Conservation (phyloP, 2,329 filamentous ascomycete species). For the Sporothrix schenckii region DNA sequence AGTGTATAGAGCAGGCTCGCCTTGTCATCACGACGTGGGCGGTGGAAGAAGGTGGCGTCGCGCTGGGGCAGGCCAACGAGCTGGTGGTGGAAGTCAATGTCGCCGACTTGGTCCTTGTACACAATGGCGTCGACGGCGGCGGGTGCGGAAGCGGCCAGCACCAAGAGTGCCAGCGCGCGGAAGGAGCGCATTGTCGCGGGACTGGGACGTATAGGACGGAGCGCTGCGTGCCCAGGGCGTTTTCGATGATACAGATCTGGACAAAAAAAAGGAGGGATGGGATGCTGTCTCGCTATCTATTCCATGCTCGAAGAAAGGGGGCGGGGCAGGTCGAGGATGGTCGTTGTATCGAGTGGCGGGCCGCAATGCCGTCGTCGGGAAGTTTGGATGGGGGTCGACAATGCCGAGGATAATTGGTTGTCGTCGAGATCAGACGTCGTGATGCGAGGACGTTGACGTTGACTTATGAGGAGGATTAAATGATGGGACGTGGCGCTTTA, state of each 20-base stretch:
- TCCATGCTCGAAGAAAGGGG: slow-evolving; percentile 14
- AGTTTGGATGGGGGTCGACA: background rate
- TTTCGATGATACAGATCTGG: slow-evolving; percentile 2
- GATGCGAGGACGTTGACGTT: background rate
- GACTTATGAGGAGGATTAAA: background rate
- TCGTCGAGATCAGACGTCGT: slow-evolving; percentile 8
- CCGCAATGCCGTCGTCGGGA: background rate
- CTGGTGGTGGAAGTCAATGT: slow-evolving; percentile 90
- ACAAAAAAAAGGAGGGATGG: background rate
- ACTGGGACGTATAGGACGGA: background rate
- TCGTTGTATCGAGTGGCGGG: background rate
- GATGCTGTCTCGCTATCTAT: slow-evolving; percentile 1
- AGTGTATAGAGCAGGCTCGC: slow-evolving; percentile 90
- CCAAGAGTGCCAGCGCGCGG: slow-evolving; percentile 25
- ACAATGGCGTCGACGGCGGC: slow-evolving; percentile 62
- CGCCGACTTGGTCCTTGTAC: slow-evolving; percentile 86
- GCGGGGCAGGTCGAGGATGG: background rate
- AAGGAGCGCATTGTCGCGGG: slow-evolving; percentile 28
- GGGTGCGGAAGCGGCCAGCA: slow-evolving; percentile 33
- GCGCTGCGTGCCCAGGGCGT: background rate
- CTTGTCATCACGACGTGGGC: slow-evolving; percentile 76
- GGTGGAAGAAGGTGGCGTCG: slow-evolving; percentile 92
- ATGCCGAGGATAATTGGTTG: background rate
- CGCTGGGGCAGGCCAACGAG: slow-evolving; percentile 81
- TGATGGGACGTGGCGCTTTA: slow-evolving; percentile 18